These are phyloP conservation scores for Solidago caesia DNA, from an alignment of 129 eudicot species.

Conservation along the genomic window DNA sequence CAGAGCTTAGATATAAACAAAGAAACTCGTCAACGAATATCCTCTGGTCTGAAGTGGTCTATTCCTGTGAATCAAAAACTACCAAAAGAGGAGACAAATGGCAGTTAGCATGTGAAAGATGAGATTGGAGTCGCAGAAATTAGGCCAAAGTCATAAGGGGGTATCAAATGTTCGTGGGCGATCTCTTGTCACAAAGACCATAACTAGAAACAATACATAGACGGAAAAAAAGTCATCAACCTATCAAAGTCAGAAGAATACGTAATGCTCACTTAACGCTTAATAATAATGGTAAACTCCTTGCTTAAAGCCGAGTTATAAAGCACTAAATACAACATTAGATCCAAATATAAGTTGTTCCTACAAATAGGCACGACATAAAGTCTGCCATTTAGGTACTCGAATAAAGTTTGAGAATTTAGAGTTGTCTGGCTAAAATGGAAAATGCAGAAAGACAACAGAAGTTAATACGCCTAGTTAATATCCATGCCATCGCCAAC, in stretches of 20 bases:
- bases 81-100: constrained; percentile 28
- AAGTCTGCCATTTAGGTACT: constrained; percentile 47
- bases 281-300: constrained; percentile 41
- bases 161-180: not conserved
- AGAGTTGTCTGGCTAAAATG: constrained; percentile 30
- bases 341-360: constrained; percentile 49
- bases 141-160: constrained; percentile 1
- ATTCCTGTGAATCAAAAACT: constrained; percentile 41
- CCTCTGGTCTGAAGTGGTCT: constrained; percentile 23
- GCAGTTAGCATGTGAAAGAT: constrained; percentile 29
- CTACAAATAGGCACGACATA: constrained; percentile 55
- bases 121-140: not conserved
- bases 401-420: constrained; percentile 37
- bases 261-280: constrained; percentile 10
- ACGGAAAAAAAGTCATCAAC: not conserved
- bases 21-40: constrained; percentile 11
- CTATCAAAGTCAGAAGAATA: not conserved
- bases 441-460: constrained; percentile 28
- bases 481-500: constrained; percentile 96
- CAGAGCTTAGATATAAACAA: not conserved
- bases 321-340: constrained; percentile 44
- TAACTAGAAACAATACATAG: constrained; percentile 2
- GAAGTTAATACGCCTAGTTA: constrained; percentile 48
- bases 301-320: constrained; percentile 40
- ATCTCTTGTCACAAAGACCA: not conserved